Percentiles rank a stretch among this genome's conserved stretches.
Conservation (phyloP, 2,329 filamentous ascomycete species). For the Venturiaceae sp. region DNA sequence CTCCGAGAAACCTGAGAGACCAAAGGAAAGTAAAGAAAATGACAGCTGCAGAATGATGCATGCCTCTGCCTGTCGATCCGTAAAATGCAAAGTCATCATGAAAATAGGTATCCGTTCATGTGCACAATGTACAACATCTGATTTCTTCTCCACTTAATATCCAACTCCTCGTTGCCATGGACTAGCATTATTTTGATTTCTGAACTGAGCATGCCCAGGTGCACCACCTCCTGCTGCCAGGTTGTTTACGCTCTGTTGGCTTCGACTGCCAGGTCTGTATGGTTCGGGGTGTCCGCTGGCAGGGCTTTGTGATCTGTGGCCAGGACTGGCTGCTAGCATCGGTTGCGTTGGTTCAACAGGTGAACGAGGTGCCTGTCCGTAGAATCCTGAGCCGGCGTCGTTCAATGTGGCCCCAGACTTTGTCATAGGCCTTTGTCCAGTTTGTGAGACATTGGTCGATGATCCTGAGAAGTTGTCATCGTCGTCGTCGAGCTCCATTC, state of each 20-base stretch:
- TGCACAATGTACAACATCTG: neutral
- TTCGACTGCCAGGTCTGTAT: constrained; percentile 3
- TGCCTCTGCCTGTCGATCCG: neutral
- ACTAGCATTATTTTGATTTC: constrained; percentile 45
- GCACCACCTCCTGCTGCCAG: constrained; percentile 19
- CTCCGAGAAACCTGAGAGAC: neutral
- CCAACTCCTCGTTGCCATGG: constrained; percentile 58
- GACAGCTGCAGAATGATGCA: neutral
- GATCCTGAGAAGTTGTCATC: constrained; percentile 57
- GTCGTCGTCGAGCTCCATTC: constrained; percentile 62
- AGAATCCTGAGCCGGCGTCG: constrained; percentile 22
- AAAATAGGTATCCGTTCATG: neutral
- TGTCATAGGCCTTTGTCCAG: constrained; percentile 29
- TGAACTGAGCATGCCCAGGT: constrained; percentile 26
- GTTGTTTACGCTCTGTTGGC: constrained; percentile 15
- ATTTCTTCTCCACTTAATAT: constrained; percentile 34
- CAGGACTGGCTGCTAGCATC: constrained; percentile 24
- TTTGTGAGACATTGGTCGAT: constrained; percentile 30
- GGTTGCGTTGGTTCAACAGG: constrained; percentile 23
- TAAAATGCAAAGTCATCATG: neutral
- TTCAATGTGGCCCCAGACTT: constrained; percentile 7
- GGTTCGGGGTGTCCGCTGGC: neutral
- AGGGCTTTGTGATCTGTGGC: constrained; percentile 15
- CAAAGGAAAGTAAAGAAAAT: neutral
- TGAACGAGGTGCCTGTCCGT: constrained; percentile 35